Conservation (phyloP, 2,329 filamentous ascomycete species). For the Cladosporium sp. region DNA sequence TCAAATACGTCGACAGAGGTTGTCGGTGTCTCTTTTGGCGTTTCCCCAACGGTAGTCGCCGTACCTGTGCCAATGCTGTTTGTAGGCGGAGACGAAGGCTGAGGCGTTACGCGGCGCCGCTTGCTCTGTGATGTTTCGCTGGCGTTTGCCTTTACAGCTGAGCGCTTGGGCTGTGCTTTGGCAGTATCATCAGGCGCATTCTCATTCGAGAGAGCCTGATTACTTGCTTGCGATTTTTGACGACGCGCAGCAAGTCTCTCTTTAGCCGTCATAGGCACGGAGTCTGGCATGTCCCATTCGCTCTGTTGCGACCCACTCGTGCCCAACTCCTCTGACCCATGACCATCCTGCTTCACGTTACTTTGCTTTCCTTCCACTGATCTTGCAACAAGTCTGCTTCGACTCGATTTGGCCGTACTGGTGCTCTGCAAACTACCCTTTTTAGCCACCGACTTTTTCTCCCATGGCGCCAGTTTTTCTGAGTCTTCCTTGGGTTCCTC, state of each 20-base stretch:
- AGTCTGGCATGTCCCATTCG: neutral
- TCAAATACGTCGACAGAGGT: slow-evolving; percentile 19
- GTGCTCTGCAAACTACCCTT: neutral
- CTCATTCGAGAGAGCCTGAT: neutral
- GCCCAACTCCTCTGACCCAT: neutral
- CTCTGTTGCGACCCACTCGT: neutral
- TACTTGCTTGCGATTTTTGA: neutral
- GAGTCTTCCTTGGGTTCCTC: slow-evolving; percentile 5
- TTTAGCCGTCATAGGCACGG: neutral
- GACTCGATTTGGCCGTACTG: neutral
- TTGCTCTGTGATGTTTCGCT: neutral
- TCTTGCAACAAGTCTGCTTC: neutral
- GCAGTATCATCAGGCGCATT: neutral
- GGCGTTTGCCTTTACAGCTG: neutral
- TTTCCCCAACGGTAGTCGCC: neutral
- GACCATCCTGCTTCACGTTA: neutral
- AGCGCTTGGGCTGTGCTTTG: slow-evolving; percentile 3
- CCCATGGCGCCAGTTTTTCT: slow-evolving; percentile 6
- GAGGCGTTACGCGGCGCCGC: slow-evolving; percentile 4
- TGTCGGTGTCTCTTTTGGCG: neutral
- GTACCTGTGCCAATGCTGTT: neutral
- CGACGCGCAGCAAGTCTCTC: slow-evolving; percentile 8
- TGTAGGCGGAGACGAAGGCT: neutral
- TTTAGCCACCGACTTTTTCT: neutral
- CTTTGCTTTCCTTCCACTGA: neutral